Evolutionary conservation across 306 rosid species (phyloP), one percentile per base, ranked within the genome.

Genomic region (Parietaria judaica): DNA sequence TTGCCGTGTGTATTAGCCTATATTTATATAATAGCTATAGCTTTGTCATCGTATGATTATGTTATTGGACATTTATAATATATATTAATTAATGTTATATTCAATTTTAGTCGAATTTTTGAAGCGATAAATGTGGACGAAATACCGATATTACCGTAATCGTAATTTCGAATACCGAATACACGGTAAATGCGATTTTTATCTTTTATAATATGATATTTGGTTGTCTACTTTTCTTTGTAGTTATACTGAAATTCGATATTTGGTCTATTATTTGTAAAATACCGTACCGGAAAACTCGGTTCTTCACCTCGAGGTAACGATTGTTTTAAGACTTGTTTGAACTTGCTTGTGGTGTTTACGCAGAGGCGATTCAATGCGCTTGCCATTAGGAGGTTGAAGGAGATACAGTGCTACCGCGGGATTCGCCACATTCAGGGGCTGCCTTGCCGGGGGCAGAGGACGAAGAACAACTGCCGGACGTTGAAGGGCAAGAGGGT

Each of bases 401-500:
- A 81, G 79, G 96, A 91, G 60, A 91, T 91, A 45, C 98, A 91
- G 71, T 91, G 98, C 66, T 91, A 91, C 56, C 66, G 98, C 77
- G 98, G 97, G 53, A 53, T 91, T 23, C 77, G 98, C 66, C 98
- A 91, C 62, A 87, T 80, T 74, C 87, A 85, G 65, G 95, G 98
- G 9, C 78, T 91, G 64, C 98, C 98, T 4, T 91, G 98, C 66
- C 75, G 98, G 70, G 98, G 96, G 36, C 98, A 91, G 70, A 85
- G 88, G 53, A 87, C 96, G 17, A 91, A 91, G 86, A 91, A 87
- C 66, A 91, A 91, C 72, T 85, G 95, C 69, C 70, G 96, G 72
- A 91, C 96, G 59, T 80, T 91, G 85, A 89, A 89, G 87, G 97
- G 97, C 65, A 89, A 89, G 83, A 84, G 66, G 68, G 84, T 89